Base-by-base conservation (phyloP, 2,329 filamentous ascomycete species). In the Dryadomyces quercus-mongolicae region DNA sequence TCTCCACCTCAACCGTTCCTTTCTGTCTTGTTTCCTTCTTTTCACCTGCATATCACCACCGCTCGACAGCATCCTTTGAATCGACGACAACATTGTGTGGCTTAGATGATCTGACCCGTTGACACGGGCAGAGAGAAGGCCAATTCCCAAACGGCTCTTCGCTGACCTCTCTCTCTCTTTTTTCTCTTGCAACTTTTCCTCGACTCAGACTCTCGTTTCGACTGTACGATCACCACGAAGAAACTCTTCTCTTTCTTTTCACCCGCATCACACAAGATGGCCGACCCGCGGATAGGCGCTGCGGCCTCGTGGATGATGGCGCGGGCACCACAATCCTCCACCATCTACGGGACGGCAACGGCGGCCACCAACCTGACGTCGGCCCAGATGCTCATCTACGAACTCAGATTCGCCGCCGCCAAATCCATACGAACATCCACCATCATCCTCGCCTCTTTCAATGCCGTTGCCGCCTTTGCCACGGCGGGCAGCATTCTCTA, bases 391-490 rank as follows among this genome's bases (percentile, higher is more conserved):
- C 65, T 77, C 57, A 71, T 76, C 60, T 75, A 76, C 61, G 64
- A 77, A 58, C 70, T 80, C 59, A 71, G 68, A 55, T 76, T 80
- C 58, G 71, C 73, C 34, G 71, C 74, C 16, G 74, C 74, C 58
- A 80, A 75, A 61, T 82, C 79, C 38, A 71, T 82, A 61, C 73
- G 81, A 60, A 81, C 76, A 18, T 82, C 80, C 22, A 79, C 78
- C 46, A 76, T 84, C 54, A 79, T 83, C 56, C 70, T 84, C 54
- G 76, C 80, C 40, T 67, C 71, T 54, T 82, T 84, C 68, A 85
- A 84, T 64, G 72, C 78, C 21, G 63, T 81, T 52, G 77, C 77
- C 18, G 79, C 80, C 5, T 73, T 80, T 55, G 71, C 72, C 18
- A 80, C 79, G 7, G 75, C 77, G 10, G 59, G 71, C 25, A 78